Base-by-base conservation (phyloP, 1,284 basidiomycete genomes). In the Wallemia mellicola region DNA sequence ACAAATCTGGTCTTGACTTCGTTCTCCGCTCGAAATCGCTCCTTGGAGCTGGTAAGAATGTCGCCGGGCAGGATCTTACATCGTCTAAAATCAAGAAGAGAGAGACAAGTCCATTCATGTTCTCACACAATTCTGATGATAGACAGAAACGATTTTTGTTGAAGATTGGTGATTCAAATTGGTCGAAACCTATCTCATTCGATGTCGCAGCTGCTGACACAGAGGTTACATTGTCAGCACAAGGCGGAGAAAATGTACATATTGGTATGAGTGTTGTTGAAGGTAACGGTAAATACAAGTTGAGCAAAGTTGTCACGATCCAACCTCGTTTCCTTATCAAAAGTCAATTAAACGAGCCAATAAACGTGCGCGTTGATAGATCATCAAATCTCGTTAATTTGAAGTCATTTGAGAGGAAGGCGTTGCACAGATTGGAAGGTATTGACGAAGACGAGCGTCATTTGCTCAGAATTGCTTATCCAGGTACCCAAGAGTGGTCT, bases 151-250 rank as follows among this genome's bases (percentile, higher is more conserved):
- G 92, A 60, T 86, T 88, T 65, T 74, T 82, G 58, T 79, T 98
- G 68, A 81, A 78, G 61, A 72, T 94, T 14, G 83, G 79, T n/a
- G 81, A 92, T 63, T 94, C 91, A 1, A 72, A 73, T 54, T 96
- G 91, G 89, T 96, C 92, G 14, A 60, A 85, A 81, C 74, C 79
- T n/a, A 72, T 92, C 61, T 83, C 85, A 61, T 77, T 95, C 60
- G 92, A 99, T 67, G 87, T 91, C 1, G 82, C 91, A 26, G 78
- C 83, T 1, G 89, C 91, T 7, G 89, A 96, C 65, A 83, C 81
- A 60, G 82, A 84, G 63, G 75, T 98, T 59, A 77, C 82, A 55
- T 77, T 91, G 63, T 76, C 80, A 57, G 75, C 74, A 32, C 77
- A 78, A 60, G 82, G 77, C 65, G 72, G 78, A n/a, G 81, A 83